phyloP scores from a whole-genome alignment of 805 yeast genomes.

The Barnettozyma vustinii region DNA sequence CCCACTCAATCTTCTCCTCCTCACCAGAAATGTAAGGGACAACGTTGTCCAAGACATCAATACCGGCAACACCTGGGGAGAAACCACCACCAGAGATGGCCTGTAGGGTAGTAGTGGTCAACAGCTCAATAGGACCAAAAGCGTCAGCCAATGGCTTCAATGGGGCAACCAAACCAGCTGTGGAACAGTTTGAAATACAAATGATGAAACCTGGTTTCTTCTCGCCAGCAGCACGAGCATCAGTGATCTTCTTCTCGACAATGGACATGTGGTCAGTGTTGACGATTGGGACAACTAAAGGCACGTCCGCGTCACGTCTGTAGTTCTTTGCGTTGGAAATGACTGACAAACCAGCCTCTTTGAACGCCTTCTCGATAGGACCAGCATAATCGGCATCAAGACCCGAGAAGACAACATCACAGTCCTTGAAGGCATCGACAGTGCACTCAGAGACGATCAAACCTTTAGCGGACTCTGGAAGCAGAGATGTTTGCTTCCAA shows the following conservation, averaged over 20 bases:
- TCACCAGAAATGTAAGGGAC: conserved; percentile 95
- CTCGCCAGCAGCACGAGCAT: conserved; percentile 50
- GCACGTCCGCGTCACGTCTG: conserved; percentile 82
- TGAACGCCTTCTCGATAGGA: conserved; percentile 80
- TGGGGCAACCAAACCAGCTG: conserved; percentile 97
- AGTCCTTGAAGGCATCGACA: conserved; percentile 70
- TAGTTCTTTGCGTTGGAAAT: conserved; percentile 96
- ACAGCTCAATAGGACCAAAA: conserved; percentile 84
- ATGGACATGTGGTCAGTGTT: conserved; percentile 86
- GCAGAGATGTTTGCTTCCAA: conserved; percentile 87
- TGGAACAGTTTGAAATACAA: conserved; percentile 96
- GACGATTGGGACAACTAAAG: conserved; percentile 91
- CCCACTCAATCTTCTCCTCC: conserved; percentile 98
- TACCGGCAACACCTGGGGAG: conserved; percentile 95
- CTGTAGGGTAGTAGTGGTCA: conserved; percentile 89
- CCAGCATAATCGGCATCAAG: conserved; percentile 93
- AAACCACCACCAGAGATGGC: conserved; percentile 99
- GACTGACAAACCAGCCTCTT: conserved; percentile 73
- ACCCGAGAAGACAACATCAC: conserved; percentile 94
- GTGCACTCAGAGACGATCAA: conserved; percentile 75
- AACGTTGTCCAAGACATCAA: conserved; percentile 89
- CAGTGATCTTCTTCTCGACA: conserved; percentile 51
- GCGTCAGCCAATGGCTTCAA: conserved; percentile 85
- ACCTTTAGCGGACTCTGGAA: conserved; percentile 63
- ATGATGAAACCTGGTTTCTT: conserved; percentile 75